Percentiles rank a stretch among this genome's conserved stretches.
Evolutionary conservation across 2,329 filamentous ascomycete genomes (phyloP).

Genomic region (Sporothrix pallida): DNA sequence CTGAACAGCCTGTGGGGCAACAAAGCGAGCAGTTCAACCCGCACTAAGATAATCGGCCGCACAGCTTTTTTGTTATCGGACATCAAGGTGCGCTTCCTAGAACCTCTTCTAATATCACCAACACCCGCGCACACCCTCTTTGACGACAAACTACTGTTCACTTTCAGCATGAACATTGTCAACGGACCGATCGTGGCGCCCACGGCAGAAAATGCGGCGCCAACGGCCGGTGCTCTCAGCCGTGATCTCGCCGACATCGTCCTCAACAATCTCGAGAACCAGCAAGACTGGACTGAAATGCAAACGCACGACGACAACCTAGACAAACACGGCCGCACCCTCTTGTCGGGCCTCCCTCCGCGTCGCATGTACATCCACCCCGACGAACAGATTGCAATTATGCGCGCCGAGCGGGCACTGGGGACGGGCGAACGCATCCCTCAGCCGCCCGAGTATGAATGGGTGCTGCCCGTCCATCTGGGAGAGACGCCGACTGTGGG

Average conservation of each 20-base stretch:
- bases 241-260: constrained; percentile 63
- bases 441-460: constrained; percentile 68
- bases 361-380: constrained; percentile 77
- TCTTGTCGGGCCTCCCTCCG: constrained; percentile 76
- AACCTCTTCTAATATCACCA: neutral
- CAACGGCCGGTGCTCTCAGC: constrained; percentile 28
- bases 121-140: neutral
- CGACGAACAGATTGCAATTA: constrained; percentile 77
- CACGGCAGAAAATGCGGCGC: neutral
- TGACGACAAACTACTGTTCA: neutral
- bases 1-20: neutral
- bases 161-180: constrained; percentile 2
- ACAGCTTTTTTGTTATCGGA: neutral
- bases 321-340: constrained; percentile 58
- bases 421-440: constrained; percentile 52
- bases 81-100: neutral
- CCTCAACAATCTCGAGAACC: constrained; percentile 72
- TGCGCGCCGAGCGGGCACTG: constrained; percentile 63
- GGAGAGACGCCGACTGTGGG: constrained; percentile 74
- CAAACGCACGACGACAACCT: constrained; percentile 55
- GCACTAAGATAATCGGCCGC: constrained; percentile 4
- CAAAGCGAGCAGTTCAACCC: neutral
- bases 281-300: constrained; percentile 75
- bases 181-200: neutral
- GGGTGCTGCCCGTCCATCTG: constrained; percentile 76